A percentile compares a stretch with the other conserved stretches of the same genome.
phyloP scores from a whole-genome alignment of 2,329 filamentous ascomycete genomes.

The Calonectria hongkongensis region DNA sequence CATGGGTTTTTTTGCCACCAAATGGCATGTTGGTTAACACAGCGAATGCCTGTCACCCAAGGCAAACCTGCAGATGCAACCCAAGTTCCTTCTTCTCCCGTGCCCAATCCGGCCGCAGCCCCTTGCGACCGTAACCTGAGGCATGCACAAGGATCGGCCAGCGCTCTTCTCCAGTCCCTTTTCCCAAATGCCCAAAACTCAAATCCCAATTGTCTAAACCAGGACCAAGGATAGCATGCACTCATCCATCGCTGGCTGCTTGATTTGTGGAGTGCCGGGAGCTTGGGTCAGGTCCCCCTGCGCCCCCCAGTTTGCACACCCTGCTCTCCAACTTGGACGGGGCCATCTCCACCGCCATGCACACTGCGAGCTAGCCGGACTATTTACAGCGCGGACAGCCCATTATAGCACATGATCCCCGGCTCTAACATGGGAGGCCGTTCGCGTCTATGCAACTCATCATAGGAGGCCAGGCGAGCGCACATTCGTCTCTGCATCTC shows the following conservation, averaged over 20 bases:
- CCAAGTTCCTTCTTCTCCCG: conserved; percentile 15
- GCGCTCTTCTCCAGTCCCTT: conserved; percentile 13
- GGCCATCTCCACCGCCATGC: conserved; percentile 32
- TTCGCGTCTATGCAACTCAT: conserved; percentile 41
- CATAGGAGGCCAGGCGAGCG: conserved; percentile 27
- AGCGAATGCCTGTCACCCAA: conserved; percentile 16
- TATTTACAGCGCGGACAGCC: conserved; percentile 34
- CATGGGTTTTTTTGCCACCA: conserved; percentile 13
- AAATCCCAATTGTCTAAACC: conserved; percentile 28
- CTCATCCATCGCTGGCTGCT: conserved; percentile 31
- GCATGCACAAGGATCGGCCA: conserved; percentile 26
- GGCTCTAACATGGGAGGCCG: conserved; percentile 39
- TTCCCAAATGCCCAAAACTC: conserved; percentile 10
- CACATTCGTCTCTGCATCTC: conserved; percentile 21
- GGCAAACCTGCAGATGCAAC: conserved; percentile 16
- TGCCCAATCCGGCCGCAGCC: conserved; percentile 9
- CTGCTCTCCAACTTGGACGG: conserved; percentile 26
- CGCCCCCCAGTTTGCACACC: conserved; percentile 31
- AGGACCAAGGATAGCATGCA: conserved; percentile 23
- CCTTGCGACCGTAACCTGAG: conserved; percentile 24
- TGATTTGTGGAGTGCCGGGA: conserved; percentile 35
- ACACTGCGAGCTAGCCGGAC: conserved; percentile 37
- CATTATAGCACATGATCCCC: conserved; percentile 38
- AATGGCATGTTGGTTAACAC: conserved; percentile 1
- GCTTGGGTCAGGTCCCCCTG: conserved; percentile 35